A percentile compares a stretch with the other conserved stretches of the same genome.
Evolutionary conservation across 208 protist genomes (phyloP).

Genomic region (Acanthamoeba sp.): DNA sequence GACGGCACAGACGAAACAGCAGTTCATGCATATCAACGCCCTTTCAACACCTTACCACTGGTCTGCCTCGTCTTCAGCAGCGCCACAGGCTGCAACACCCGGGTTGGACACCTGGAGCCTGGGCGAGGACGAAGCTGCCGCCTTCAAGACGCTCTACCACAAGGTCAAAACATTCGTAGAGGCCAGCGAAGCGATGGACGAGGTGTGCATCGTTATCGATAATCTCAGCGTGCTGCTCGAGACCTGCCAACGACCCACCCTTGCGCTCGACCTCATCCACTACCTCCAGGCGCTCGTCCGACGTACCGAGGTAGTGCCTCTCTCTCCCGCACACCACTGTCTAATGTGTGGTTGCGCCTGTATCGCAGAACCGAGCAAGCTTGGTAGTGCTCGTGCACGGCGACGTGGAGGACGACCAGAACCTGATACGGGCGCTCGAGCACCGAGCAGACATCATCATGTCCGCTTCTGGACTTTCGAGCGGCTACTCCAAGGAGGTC

Average conservation of each 20-base stretch:
- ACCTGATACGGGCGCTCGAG: not conserved
- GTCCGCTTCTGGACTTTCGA: not conserved
- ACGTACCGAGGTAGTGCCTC: not conserved
- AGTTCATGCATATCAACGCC: slow-evolving; percentile 51
- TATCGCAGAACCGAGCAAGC: not conserved
- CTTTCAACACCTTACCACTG: slow-evolving; percentile 18
- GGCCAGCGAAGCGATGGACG: not conserved
- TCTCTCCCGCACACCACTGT: not conserved
- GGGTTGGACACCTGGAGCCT: not conserved
- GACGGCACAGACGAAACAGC: slow-evolving; percentile 15
- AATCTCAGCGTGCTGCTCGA: slow-evolving; percentile 55
- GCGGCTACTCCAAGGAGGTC: slow-evolving; percentile 54
- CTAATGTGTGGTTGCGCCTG: not conserved
- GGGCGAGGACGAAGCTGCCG: not conserved
- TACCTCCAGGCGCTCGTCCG: not conserved
- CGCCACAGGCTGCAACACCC: not conserved
- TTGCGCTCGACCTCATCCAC: slow-evolving; percentile 31
- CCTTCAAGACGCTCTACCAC: slow-evolving; percentile 39
- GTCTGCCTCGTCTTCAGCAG: not conserved
- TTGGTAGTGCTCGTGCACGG: slow-evolving; percentile 39
- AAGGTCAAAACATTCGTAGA: slow-evolving; percentile 33
- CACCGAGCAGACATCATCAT: slow-evolving; percentile 52
- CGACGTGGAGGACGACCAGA: slow-evolving; percentile 42
- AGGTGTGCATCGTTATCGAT: slow-evolving; percentile 59
- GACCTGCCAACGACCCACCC: not conserved